Base-by-base conservation (phyloP, 768 basidiomycete species). In the Boletus huronensis region DNA sequence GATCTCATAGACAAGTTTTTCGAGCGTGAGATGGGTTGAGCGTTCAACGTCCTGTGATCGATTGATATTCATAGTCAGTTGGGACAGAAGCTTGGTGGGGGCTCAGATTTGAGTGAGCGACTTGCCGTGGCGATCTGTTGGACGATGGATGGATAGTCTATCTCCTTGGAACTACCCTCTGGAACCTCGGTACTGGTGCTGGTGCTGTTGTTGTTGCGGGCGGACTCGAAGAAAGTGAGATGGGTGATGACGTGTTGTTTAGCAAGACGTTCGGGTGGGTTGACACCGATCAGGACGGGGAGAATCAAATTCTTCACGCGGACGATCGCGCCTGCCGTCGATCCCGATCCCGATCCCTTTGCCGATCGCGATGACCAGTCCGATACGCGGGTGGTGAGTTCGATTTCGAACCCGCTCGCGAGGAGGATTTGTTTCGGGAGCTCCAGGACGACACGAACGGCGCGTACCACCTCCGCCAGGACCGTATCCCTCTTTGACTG, bases 271-370 rank as follows among this genome's bases (percentile, higher is more conserved):
- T 91, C 88, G 7, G 83, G 84, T 0, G 84, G 78, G 57, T 89
- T 86, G 32, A 90, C 78, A 0, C 88, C 90, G 44, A 92, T 82
- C 48, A 90, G 70, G 9, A 83, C 78, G 0, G 77, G 75, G 11
- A 85, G 64, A 2, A 70, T 58, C 13, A 90, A 62, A 45, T 80
- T 72, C 31, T 69, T 70, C 34, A 90, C 70, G 8, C 63, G 62
- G n/a, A 77, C 73, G 45, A 69, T 71, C 38, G 69, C 59, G 5
- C 60, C 52, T 6, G 48, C 6, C 23, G 23, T 23, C 6, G 38
- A 38, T n/a, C 43, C 25, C 13, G 38, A 38, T n/a, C 43, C 25
- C 13, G 13, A 34, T 34, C 32, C 14, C 36, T 3, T 8, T 9
- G 17, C 17, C 6, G 39, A 21, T 21, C 9, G 16, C 9, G n/a